Conservation (phyloP, 768 basidiomycete genomes). For the Cystoderma amianthinum region DNA sequence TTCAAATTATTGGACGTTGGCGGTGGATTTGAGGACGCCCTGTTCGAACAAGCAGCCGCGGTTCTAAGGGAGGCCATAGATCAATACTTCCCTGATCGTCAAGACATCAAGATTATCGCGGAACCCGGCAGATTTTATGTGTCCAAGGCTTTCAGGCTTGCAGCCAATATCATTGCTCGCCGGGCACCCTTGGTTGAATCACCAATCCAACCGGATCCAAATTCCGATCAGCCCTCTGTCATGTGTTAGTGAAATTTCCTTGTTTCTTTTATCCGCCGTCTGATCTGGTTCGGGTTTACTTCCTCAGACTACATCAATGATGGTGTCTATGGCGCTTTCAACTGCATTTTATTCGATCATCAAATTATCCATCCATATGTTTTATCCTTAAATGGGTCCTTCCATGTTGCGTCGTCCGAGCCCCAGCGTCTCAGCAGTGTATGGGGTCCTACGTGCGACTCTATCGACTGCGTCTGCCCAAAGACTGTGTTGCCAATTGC, state of each 20-base stretch:
- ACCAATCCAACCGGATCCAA: not conserved
- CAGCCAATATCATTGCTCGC: conserved; percentile 83
- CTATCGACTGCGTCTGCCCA: conserved; percentile 86
- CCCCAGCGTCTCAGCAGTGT: conserved; percentile 56
- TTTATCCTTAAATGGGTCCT: conserved; percentile 61
- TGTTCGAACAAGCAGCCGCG: conserved; percentile 74
- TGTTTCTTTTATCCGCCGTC: conserved; percentile 1
- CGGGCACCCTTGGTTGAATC: conserved; percentile 1
- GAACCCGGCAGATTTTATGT: conserved; percentile 97
- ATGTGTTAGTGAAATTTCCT: conserved; percentile 77
- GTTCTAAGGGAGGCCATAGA: conserved; percentile 69
- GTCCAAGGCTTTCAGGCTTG: conserved; percentile 85
- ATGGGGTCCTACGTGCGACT: conserved; percentile 99
- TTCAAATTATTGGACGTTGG: conserved; percentile 90
- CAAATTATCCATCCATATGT: conserved; percentile 72
- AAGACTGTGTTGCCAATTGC: conserved; percentile 54
- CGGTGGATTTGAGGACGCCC: conserved; percentile 89
- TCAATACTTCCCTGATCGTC: conserved; percentile 69
- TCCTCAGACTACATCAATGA: conserved; percentile 93
- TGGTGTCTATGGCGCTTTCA: conserved; percentile 96
- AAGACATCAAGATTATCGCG: conserved; percentile 74
- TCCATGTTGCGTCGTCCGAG: conserved; percentile 37
- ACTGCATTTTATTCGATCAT: conserved; percentile 97
- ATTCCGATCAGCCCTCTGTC: conserved; percentile 40
- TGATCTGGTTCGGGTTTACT: not conserved